Percentiles rank a stretch among this genome's conserved stretches.
phyloP scores from a whole-genome alignment of 768 basidiomycete genomes.

The Suillus subaureus region DNA sequence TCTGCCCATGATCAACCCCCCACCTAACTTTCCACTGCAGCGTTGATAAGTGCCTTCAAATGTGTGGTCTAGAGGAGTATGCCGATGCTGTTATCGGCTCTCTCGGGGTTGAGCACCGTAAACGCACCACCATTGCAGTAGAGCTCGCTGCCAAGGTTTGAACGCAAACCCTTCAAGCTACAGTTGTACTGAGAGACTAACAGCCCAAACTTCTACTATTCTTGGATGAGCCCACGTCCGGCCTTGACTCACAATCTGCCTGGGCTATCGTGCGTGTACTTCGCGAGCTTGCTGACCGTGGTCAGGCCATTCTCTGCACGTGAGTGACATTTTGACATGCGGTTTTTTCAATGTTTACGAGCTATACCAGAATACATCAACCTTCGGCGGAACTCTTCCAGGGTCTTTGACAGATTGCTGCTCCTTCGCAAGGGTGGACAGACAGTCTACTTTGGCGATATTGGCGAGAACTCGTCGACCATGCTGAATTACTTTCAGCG shows the following conservation, averaged over 20 bases:
- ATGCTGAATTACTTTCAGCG: constrained; percentile 27
- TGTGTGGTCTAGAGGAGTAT: too few species aligned
- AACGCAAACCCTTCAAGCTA: constrained; percentile 5
- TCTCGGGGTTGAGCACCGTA: constrained; percentile 54
- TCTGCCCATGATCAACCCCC: too few species aligned
- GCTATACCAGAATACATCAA: constrained; percentile 25
- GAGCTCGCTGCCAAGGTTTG: constrained; percentile 61
- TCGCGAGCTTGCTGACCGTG: constrained; percentile 52
- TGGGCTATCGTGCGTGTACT: constrained; percentile 52
- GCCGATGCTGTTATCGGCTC: too few species aligned
- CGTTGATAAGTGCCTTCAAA: too few species aligned
- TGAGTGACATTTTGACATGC: too few species aligned
- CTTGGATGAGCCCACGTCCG: constrained; percentile 63
- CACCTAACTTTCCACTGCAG: too few species aligned
- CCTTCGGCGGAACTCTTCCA: constrained; percentile 56
- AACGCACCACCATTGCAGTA: constrained; percentile 61
- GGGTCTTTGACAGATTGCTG: constrained; percentile 50
- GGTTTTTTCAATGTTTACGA: background rate
- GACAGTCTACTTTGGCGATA: constrained; percentile 67
- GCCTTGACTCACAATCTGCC: constrained; percentile 54
- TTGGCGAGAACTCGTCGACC: constrained; percentile 24
- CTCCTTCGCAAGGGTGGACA: constrained; percentile 58
- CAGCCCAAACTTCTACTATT: constrained; percentile 52
- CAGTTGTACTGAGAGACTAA: constrained; percentile 11
- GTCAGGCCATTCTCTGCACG: constrained; percentile 60